These are phyloP conservation scores for Ophiostoma australiae DNA, from an alignment of 2,329 filamentous ascomycete species.

Conservation along the genomic window DNA sequence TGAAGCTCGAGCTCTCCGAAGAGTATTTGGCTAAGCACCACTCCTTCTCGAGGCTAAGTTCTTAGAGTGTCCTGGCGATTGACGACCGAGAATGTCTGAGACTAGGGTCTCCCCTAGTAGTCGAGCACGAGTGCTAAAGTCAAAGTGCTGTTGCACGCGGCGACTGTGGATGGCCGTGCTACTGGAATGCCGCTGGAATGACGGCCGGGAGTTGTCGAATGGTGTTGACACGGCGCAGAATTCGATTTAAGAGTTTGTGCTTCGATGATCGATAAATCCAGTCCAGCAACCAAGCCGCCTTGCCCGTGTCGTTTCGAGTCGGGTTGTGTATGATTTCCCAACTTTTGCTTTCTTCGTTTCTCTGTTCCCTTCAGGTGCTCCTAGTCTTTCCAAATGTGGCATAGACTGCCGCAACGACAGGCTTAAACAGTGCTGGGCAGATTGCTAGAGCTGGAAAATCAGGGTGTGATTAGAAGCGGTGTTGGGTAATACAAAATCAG, in stretches of 20 bases:
- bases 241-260: neutral
- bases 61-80: neutral
- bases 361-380: neutral
- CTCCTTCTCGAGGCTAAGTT: neutral
- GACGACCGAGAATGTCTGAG: neutral
- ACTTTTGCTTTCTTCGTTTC: neutral
- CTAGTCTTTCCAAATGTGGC: neutral
- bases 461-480: neutral
- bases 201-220: neutral
- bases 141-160: neutral
- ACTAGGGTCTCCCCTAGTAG: neutral
- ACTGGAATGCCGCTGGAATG: neutral
- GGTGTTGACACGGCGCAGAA: neutral
- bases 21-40: neutral
- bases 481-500: neutral
- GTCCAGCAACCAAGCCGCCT: neutral
- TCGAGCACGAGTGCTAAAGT: neutral
- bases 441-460: neutral
- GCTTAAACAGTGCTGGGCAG: neutral
- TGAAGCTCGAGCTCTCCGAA: no score
- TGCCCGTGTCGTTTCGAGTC: neutral
- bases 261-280: neutral
- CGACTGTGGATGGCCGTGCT: neutral
- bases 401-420: neutral
- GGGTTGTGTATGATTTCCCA: neutral